A percentile compares a stretch with the other conserved stretches of the same genome.
Conservation (phyloP, 2,329 filamentous ascomycete genomes). For the Diaporthe sp. region DNA sequence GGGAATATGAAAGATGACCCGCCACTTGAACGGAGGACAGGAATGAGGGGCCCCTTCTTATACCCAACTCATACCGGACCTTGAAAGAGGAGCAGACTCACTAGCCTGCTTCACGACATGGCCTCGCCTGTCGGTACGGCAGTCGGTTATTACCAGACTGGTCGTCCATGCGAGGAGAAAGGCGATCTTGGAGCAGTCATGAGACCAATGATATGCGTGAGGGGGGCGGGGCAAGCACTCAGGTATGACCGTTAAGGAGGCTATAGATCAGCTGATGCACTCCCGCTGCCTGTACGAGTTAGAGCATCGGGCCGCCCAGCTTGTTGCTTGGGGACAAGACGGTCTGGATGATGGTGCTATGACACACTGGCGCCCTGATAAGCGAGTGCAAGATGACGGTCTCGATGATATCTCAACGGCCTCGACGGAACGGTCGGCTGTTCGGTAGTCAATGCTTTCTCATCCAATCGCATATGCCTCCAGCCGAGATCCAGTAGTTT, state of each 20-base stretch:
- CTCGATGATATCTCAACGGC: neutral
- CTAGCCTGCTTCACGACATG: neutral
- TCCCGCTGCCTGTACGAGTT: neutral
- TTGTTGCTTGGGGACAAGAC: neutral
- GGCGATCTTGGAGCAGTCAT: neutral
- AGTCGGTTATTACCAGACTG: neutral
- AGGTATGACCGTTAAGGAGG: neutral
- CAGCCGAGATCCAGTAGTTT: neutral
- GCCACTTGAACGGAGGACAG: neutral
- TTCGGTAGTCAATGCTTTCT: neutral
- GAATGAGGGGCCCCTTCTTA: conserved; percentile 17
- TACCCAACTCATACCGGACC: neutral
- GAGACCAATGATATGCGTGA: conserved; percentile 3
- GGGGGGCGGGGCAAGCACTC: neutral
- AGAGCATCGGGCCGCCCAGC: neutral
- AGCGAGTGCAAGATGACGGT: neutral
- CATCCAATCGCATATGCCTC: conserved; percentile 5
- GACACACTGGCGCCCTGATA: conserved; percentile 3
- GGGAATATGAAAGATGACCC: too few relatives aligned
- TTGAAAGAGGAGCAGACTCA: neutral
- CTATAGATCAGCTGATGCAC: neutral
- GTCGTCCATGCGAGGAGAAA: neutral
- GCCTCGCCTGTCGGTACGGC: conserved; percentile 8
- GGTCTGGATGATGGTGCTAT: conserved; percentile 5
- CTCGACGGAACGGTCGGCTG: neutral